Evolutionary conservation across 208 protist species (phyloP).

Genomic region (Zelonia costaricensis): DNA sequence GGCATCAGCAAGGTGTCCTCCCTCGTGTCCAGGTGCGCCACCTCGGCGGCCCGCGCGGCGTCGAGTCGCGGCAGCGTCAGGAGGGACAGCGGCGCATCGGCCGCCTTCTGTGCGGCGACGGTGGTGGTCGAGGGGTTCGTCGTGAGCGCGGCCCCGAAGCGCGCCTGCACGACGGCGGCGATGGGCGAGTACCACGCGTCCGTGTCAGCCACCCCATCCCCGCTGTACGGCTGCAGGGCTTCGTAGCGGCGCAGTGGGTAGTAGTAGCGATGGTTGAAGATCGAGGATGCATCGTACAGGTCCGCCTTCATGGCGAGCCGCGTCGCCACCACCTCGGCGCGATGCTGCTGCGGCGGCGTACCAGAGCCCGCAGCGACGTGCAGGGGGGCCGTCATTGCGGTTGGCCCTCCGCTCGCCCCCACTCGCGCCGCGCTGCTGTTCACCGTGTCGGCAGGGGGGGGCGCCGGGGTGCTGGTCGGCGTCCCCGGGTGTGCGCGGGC

Average conservation of each 20-base stretch:
- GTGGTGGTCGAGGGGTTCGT: background rate
- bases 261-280: constrained; percentile 52
- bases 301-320: constrained; percentile 19
- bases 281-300: constrained; percentile 30
- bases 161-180: constrained; percentile 27
- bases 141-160: constrained; percentile 9
- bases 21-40: constrained; percentile 12
- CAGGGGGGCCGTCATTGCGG: no score
- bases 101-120: background rate
- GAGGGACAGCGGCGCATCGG: constrained; percentile 11
- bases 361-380: no score
- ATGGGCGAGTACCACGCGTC: constrained; percentile 59
- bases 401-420: no score
- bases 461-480: no score
- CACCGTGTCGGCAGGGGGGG: no score
- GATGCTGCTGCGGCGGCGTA: no score
- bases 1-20: constrained; percentile 16
- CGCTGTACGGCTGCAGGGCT: constrained; percentile 28
- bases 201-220: constrained; percentile 26
- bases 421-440: no score
- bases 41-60: constrained; percentile 5
- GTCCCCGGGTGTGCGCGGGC: background rate
- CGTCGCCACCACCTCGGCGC: constrained; percentile 7
- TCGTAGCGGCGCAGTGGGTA: constrained; percentile 60
- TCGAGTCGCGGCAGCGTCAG: constrained; percentile 15